These are phyloP conservation scores for Pythium apleroticum DNA, from an alignment of 352 stramenopile species.

Conservation along the genomic window DNA sequence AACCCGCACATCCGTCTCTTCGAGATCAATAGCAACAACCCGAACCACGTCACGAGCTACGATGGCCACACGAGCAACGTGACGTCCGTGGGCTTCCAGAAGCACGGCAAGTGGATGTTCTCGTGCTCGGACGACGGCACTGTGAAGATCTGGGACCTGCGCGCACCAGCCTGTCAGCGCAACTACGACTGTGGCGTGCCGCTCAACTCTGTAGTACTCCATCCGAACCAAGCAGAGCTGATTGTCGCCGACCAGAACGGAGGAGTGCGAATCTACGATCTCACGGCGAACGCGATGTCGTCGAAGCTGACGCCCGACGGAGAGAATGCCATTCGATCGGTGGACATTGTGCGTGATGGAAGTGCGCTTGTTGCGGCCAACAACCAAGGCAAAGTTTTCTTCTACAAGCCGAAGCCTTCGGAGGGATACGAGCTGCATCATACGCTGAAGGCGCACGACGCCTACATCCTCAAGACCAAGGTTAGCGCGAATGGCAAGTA, in stretches of 20 bases:
- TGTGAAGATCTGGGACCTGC: constrained; percentile 94
- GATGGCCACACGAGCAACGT: constrained; percentile 96
- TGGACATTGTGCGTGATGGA: constrained; percentile 93
- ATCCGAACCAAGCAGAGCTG: constrained; percentile 93
- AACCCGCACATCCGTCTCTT: constrained; percentile 98
- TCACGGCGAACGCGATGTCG: constrained; percentile 73
- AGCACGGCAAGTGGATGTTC: constrained; percentile 97
- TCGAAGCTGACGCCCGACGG: constrained; percentile 67
- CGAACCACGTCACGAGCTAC: constrained; percentile 94
- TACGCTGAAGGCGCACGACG: constrained; percentile 83
- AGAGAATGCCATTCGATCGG: constrained; percentile 86
- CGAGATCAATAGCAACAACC: constrained; percentile 96
- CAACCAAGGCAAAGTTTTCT: constrained; percentile 95
- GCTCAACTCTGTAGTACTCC: constrained; percentile 95
- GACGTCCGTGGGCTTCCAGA: constrained; percentile 97
- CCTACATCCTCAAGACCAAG: constrained; percentile 91
- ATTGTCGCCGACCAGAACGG: constrained; percentile 93
- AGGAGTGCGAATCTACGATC: constrained; percentile 90
- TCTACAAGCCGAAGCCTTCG: constrained; percentile 79
- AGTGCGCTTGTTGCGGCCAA: constrained; percentile 91
- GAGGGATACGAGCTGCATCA: constrained; percentile 68
- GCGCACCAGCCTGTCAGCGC: constrained; percentile 79
- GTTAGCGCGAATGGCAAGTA: constrained; percentile 85
- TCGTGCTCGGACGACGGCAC: constrained; percentile 96
- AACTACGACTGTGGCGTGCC: constrained; percentile 87